Evolutionary conservation across 2,329 filamentous ascomycete genomes (phyloP).

Genomic region (Aquanectria penicillioides): DNA sequence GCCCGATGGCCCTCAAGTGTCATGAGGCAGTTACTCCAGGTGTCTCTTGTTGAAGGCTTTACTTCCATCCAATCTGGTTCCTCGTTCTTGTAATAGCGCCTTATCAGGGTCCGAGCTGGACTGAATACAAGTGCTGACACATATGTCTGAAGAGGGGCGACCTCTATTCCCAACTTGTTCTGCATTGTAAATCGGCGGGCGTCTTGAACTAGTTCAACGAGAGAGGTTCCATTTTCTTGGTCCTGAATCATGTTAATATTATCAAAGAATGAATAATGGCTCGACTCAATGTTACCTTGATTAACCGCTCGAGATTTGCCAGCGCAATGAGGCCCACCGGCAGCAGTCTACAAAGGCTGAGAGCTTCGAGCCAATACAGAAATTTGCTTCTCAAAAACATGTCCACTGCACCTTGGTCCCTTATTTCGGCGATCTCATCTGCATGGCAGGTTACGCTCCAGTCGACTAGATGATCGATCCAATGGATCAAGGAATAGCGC

Average conservation of each 20-base stretch:
- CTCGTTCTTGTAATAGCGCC: neutral
- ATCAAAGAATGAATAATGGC: neutral
- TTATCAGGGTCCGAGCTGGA: neutral
- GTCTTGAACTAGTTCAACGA: neutral
- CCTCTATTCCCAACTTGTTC: neutral
- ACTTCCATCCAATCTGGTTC: neutral
- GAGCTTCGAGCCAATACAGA: neutral
- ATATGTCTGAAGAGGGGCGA: neutral
- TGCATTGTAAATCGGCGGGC: neutral
- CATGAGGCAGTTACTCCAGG: neutral
- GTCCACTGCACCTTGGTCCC: neutral
- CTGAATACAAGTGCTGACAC: neutral
- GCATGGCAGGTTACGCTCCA: neutral
- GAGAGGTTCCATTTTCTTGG: neutral
- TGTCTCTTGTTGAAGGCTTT: neutral
- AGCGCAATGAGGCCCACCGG: neutral
- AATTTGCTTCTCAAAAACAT: neutral
- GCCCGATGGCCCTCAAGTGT: neutral
- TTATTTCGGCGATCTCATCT: neutral
- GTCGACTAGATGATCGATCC: slow-evolving; percentile 32
- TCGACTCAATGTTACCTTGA: neutral
- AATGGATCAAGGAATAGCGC: slow-evolving; percentile 31
- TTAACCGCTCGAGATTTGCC: neutral
- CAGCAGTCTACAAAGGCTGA: neutral
- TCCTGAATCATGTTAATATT: neutral